Evolutionary conservation across 768 basidiomycete genomes (phyloP), one percentile per base, ranked within the genome.

Genomic region (Macrolepiota fuliginosa): DNA sequence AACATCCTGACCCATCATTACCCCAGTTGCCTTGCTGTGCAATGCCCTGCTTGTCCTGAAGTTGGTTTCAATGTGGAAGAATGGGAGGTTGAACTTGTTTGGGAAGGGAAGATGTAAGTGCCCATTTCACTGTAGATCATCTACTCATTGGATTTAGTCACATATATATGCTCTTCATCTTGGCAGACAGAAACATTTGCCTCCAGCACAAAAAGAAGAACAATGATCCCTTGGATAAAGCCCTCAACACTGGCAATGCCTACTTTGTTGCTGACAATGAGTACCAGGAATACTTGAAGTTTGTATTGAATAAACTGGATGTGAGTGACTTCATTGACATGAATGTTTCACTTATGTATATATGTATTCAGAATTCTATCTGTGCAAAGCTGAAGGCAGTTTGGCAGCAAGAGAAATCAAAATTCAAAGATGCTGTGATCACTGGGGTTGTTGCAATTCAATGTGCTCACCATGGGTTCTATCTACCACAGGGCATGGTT

Each of bases 401-500:
- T 6, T 53, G 62, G 15, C 65, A 73, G 45, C 73, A 73, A 54
- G 69, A 49, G 37, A 37, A 11, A 13, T 11, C 15, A 9, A 37
- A 37, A 37, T 37, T 37, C 37, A 37, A 9, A 37, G 69, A 69
- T 54, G 63, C 65, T 10, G 68, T 67, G 13, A 64, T 71, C 37
- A 71, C 56, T 10, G 71, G 73, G 1, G 68, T 73, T 1, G 67
- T 74, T 6, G 66, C 66, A 2, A 54, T 73, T 3, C 67, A 71
- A 25, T 74, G 74, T 61, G 70, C 71, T 2, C 66, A 69, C 3
- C 73, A 75, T 60, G 67, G 71, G 7, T 69, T 72, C 42, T 74
- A 61, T 49, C 42, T 68, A 40, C 65, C 63, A 0, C 52, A 66
- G 10, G 70, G 67, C 1, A 66, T 70, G 56, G 72, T 69, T 1